Percentiles rank a stretch among this genome's conserved stretches.
These are phyloP conservation scores for Zychaea mexicana DNA, from an alignment of 371 early-diverging fungal species.

Conservation along the genomic window DNA sequence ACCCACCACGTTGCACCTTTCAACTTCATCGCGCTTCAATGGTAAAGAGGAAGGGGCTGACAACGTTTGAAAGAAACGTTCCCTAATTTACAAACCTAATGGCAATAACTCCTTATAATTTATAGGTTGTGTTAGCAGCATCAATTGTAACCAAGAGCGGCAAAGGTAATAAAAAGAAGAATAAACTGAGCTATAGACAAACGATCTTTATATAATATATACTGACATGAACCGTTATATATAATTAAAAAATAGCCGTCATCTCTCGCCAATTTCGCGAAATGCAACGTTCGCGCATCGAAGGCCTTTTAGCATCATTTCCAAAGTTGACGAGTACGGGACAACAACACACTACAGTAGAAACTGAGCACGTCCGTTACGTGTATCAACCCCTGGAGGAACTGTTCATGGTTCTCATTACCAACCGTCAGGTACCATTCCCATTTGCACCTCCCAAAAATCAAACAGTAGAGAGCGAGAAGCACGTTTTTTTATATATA, in stretches of 20 bases:
- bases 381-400: conserved; percentile 97
- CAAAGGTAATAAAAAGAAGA: conserved; percentile 73
- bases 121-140: conserved; percentile 85
- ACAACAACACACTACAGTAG: conserved; percentile 96
- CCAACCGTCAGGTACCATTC: conserved; percentile 63
- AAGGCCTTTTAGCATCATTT: conserved; percentile 93
- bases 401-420: conserved; percentile 89
- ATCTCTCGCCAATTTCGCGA: conserved; percentile 96
- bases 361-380: conserved; percentile 95
- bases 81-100: too few species aligned
- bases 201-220: neutral
- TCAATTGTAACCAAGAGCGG: conserved; percentile 92
- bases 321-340: conserved; percentile 91
- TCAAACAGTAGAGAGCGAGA: neutral
- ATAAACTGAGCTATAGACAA: too few species aligned
- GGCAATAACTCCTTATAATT: neutral
- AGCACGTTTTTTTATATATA: neutral
- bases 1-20: neutral
- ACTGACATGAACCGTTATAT: neutral
- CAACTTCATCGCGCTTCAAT: neutral
- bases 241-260: conserved; percentile 78
- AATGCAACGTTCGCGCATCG: conserved; percentile 95
- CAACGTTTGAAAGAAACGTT: too few species aligned
- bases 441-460: too few species aligned
- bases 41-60: too few species aligned